Base-by-base conservation (phyloP, 139 green algal species). In the Monoraphidium neglectum region DNA sequence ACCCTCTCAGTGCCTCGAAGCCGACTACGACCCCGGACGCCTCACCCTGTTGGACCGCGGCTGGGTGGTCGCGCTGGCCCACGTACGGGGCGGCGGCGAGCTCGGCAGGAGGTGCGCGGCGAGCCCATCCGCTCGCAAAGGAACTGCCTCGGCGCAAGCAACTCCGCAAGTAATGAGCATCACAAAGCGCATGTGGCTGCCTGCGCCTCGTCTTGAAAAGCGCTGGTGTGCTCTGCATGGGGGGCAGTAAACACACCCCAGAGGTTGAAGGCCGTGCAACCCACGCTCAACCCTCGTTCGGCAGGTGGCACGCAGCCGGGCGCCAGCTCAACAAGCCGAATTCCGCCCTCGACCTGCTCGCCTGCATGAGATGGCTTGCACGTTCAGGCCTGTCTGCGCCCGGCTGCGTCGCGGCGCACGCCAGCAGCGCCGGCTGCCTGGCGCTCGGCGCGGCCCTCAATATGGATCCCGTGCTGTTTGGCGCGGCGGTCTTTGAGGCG, bases 41-140 rank as follows among this genome's bases (percentile, higher is more conserved):
- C 28, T 92, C 53, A 53, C 78, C 2, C 77, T 97, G 68, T 76
- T 97, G 68, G 56, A 87, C 15, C 68, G 83, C 4, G 90, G 90
- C 38, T 94, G 84, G 72, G 60, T 51, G 61, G 75, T 84, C 26
- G 88, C 84, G 16, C 69, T 87, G 30, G 90, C 90, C 2, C 89
- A 94, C 60, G 84, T 90, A 49, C 76, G 90, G 8, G 90, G 90
- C 6, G 93, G 93, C 16, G 92, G 92, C 0, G 93, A 97, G 84
- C 86, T 92, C 21, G 93, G 92, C 26, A 72, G 87, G 33, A 74
- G 75, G 73, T 79, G 60, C 36, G 73, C 3, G 10, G 71, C 3
- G 61, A 8, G 28, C 30, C 6, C 57, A 33, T 15, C 57, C 57
- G 30, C 57, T 35, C 57, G 57, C 6, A 8, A 13, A 8, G 30